Percentiles rank a stretch among this genome's conserved stretches.
These are phyloP conservation scores for Guyanaporus albipodus DNA, from an alignment of 768 basidiomycete genomes.

Conservation along the genomic window DNA sequence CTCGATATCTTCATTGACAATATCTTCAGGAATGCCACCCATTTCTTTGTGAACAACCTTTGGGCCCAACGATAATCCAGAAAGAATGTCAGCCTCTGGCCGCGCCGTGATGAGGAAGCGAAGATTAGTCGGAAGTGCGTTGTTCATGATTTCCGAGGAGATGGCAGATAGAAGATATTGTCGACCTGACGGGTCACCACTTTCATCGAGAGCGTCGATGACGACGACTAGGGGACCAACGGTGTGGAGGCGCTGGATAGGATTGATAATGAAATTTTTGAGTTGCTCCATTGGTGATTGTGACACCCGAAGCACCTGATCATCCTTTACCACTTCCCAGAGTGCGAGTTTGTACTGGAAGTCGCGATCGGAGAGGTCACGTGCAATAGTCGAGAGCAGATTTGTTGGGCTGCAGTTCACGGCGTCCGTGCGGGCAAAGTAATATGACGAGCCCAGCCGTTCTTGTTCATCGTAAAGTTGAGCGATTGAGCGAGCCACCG, in stretches of 20 bases:
- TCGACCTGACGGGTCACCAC: constrained; percentile 16
- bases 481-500: constrained; percentile 31
- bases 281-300: constrained; percentile 24
- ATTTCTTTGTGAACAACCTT: constrained; percentile 13
- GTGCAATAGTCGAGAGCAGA: constrained; percentile 33
- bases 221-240: constrained; percentile 33
- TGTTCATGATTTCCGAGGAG: constrained; percentile 3
- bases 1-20: constrained; percentile 15
- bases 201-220: constrained; percentile 34
- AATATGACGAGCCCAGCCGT: constrained; percentile 33
- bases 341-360: constrained; percentile 21
- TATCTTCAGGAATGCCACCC: constrained; percentile 6
- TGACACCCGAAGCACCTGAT: constrained; percentile 21
- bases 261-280: constrained; percentile 25
- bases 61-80: not conserved
- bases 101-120: constrained; percentile 28
- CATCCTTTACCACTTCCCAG: constrained; percentile 14
- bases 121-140: constrained; percentile 20
- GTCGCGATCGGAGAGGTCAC: constrained; percentile 31
- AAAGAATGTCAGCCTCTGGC: constrained; percentile 23
- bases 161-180: constrained; percentile 21
- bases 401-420: constrained; percentile 20
- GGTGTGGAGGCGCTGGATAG: constrained; percentile 19
- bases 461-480: constrained; percentile 21
- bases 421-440: constrained; percentile 19